A percentile compares a stretch with the other conserved stretches of the same genome.
Evolutionary conservation across 306 rosid species (phyloP).

Genomic region (Fagus sylvatica): DNA sequence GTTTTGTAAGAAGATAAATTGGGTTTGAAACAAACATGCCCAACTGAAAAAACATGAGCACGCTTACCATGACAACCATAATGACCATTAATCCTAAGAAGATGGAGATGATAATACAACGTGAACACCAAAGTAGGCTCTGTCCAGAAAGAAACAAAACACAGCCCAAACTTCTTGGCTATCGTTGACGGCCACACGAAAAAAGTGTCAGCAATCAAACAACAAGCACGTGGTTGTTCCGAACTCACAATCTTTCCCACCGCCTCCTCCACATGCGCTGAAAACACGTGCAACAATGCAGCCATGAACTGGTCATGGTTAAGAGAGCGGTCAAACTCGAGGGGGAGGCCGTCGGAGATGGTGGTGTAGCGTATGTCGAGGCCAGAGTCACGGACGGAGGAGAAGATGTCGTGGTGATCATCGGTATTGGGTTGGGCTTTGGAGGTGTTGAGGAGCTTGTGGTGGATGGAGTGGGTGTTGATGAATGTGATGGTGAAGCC

Average conservation of each 20-base stretch:
- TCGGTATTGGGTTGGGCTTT: slow-evolving; percentile 22
- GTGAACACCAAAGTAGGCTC: slow-evolving; percentile 58
- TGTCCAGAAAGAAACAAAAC: slow-evolving; percentile 55
- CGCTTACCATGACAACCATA: slow-evolving; percentile 40
- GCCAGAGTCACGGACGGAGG: slow-evolving; percentile 25
- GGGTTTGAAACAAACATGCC: too few relatives aligned
- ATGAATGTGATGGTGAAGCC: slow-evolving; percentile 60
- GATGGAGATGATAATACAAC: slow-evolving; percentile 50
- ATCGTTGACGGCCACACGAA: slow-evolving; percentile 54
- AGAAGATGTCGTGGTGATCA: slow-evolving; percentile 29
- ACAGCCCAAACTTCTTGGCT: slow-evolving; percentile 43
- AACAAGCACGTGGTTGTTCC: slow-evolving; percentile 23
- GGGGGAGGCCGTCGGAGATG: slow-evolving; percentile 56
- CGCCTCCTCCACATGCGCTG: slow-evolving; percentile 43
- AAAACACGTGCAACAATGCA: slow-evolving; percentile 39
- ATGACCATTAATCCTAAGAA: slow-evolving; percentile 46
- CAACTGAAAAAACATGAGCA: background rate
- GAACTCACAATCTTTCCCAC: slow-evolving; percentile 31
- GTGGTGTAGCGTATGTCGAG: slow-evolving; percentile 54
- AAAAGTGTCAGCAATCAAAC: slow-evolving; percentile 56
- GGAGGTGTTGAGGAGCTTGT: slow-evolving; percentile 19
- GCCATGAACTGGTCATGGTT: slow-evolving; percentile 56
- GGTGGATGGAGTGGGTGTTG: slow-evolving; percentile 59
- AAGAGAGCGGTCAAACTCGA: slow-evolving; percentile 52
- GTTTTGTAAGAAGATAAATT: too few relatives aligned